phyloP scores from a whole-genome alignment of 176 grass and related monocot species.

The Zizania latifolia region DNA sequence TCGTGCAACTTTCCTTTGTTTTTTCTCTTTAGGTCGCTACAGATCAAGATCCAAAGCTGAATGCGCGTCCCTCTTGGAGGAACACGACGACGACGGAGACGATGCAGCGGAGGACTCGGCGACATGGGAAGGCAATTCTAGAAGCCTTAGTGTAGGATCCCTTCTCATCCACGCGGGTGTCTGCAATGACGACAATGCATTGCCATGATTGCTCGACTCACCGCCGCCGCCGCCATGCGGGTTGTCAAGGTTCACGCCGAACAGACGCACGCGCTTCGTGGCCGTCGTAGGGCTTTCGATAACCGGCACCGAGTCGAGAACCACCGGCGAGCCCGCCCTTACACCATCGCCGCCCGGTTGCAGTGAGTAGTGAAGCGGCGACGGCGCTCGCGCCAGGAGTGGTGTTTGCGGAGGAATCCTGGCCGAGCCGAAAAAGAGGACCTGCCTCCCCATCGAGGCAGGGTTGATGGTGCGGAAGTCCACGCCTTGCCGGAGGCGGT shows the following conservation, averaged over 20 bases:
- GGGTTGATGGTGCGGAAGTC: constrained; percentile 39
- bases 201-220: constrained; percentile 28
- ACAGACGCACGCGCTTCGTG: constrained; percentile 76
- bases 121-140: constrained; percentile 36
- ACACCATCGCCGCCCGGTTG: constrained; percentile 23
- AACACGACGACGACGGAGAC: constrained; percentile 60
- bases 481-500: constrained; percentile 54
- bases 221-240: constrained; percentile 36
- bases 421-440: constrained; percentile 39
- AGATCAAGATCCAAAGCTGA: constrained; percentile 93
- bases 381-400: constrained; percentile 28
- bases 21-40: constrained; percentile 44
- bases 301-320: constrained; percentile 64
- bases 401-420: constrained; percentile 33
- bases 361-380: constrained; percentile 38
- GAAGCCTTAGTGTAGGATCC: constrained; percentile 35
- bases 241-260: constrained; percentile 89
- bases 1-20: constrained; percentile 55
- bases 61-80: constrained; percentile 55
- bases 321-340: constrained; percentile 20
- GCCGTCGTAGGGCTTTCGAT: constrained; percentile 34
- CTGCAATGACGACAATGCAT: constrained; percentile 40
- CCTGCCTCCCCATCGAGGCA: constrained; percentile 15
- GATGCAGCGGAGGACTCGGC: constrained; percentile 25
- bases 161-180: constrained; percentile 48